Evolutionary conservation across 2,329 filamentous ascomycete species (phyloP).

Genomic region (Ascochyta koolunga): DNA sequence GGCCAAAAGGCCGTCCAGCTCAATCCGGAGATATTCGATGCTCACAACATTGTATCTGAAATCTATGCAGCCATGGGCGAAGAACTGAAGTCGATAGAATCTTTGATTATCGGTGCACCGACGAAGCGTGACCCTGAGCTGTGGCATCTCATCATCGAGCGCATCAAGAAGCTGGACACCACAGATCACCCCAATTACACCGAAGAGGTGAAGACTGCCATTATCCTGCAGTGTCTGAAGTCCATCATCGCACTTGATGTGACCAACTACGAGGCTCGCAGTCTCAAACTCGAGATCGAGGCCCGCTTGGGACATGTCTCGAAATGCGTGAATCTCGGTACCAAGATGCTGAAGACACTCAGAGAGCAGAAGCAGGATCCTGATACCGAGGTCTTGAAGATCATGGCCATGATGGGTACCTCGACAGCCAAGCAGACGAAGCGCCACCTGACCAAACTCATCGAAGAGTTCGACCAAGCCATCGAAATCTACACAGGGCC

Average conservation of each 20-base stretch:
- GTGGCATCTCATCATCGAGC: conserved; percentile 63
- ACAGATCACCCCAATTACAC: conserved; percentile 37
- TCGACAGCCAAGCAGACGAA: conserved; percentile 55
- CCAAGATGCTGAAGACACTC: conserved; percentile 59
- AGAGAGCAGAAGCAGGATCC: conserved; percentile 49
- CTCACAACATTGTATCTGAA: conserved; percentile 66
- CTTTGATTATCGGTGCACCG: conserved; percentile 64
- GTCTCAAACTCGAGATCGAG: conserved; percentile 62
- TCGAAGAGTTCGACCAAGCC: conserved; percentile 59
- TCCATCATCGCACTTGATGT: conserved; percentile 61
- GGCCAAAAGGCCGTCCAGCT: conserved; percentile 44
- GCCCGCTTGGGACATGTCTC: conserved; percentile 52
- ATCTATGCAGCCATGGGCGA: conserved; percentile 63
- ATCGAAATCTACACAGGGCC: conserved; percentile 56
- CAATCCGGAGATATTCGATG: conserved; percentile 68
- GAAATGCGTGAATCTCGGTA: conserved; percentile 50
- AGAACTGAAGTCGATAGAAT: conserved; percentile 61
- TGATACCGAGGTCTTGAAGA: conserved; percentile 60
- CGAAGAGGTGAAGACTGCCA: conserved; percentile 33
- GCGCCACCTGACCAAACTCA: conserved; percentile 55
- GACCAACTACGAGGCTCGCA: conserved; percentile 59
- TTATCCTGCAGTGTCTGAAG: conserved; percentile 40
- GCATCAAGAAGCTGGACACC: conserved; percentile 56
- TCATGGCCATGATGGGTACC: conserved; percentile 63
- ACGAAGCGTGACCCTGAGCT: conserved; percentile 62